Conservation (phyloP, 345 rosid genomes). For the Brassica carinata region DNA sequence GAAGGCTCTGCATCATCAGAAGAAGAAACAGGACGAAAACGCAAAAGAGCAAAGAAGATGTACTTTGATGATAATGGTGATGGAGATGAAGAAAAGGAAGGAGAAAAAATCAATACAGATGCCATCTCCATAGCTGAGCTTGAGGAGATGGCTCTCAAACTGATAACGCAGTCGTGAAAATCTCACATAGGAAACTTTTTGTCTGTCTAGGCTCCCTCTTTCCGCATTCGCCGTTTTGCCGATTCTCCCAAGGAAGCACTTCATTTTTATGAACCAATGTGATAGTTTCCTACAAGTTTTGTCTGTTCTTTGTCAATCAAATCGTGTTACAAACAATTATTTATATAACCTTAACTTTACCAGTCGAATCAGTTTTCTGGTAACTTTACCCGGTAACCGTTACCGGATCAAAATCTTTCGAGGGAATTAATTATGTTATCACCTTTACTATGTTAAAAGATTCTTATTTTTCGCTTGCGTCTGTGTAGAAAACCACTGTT, state of each 20-base stretch:
- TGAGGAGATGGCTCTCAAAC: constrained; percentile 81
- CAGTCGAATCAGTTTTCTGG: too few species aligned
- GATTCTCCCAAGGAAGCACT: constrained; percentile 56
- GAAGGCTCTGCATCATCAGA: constrained; percentile 48
- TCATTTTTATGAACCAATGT: constrained; percentile 60
- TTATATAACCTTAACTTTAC: background rate
- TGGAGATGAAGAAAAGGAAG: constrained; percentile 10
- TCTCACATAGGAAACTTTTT: background rate
- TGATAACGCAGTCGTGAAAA: constrained; percentile 43
- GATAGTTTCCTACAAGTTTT: constrained; percentile 68
- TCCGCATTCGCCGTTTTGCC: constrained; percentile 30
- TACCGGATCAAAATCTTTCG: too few species aligned
- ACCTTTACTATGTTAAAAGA: too few species aligned
- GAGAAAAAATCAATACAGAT: constrained; percentile 41
- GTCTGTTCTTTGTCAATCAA: constrained; percentile 77
- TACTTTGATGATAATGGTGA: constrained; percentile 49
- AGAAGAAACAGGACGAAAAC: constrained; percentile 46
- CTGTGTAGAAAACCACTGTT: too few species aligned
- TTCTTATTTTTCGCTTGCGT: too few species aligned
- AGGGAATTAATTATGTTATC: too few species aligned
- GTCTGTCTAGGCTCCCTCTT: background rate
- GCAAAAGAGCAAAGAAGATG: constrained; percentile 58
- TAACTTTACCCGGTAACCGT: too few species aligned
- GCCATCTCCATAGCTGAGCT: constrained; percentile 71
- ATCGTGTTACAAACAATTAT: constrained; percentile 49